Evolutionary conservation across 805 yeast species (phyloP), one percentile per base, ranked within the genome.

Genomic region (Teunomyces pallodes): DNA sequence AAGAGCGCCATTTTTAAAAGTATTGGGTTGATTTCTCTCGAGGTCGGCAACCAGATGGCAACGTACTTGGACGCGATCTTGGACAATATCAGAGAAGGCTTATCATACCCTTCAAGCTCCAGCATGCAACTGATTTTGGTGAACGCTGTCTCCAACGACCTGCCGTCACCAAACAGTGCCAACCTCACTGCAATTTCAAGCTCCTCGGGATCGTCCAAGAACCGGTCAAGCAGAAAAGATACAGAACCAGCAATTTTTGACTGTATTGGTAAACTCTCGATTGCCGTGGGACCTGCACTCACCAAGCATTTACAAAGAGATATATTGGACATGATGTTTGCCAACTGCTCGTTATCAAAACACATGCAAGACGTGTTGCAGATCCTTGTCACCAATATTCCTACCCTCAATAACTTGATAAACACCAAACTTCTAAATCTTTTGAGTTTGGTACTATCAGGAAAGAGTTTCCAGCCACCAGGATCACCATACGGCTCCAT

Each of bases 271-370:
- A 87, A 89, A 66, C 69, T 94, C 32, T 91, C 97, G 0, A 77
- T 79, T 24, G 92, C 98, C 0, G 89, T 92, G 12, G 97, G 97
- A 0, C 95, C 96, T 9, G 96, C 96, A 0, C 72, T 92, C 47
- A 88, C 97, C 0, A 94, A 92, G 60, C 90, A 89, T 62, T 70
- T 94, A 47, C 91, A 90, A 54, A 79, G 85, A 52, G 96, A 89
- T 58, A 77, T 92, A 17, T 69, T 92, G 45, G 91, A 86, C 54
- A 75, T 87, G 67, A 79, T 92, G 69, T 76, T 92, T 56, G 67
- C 71, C 31, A 79, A 84, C 42, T 90, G 96, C 51, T 87, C 96
- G 0, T 76, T 92, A 46, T 86, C 90, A n/a, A 85, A 82, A 54
- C 85, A 87, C 52, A 83, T 92, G 83, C 84, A 89, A 59, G 82